Evolutionary conservation across 2,329 filamentous ascomycete species (phyloP), one percentile per base, ranked within the genome.

Genomic region (Plectosphaerella sp.): DNA sequence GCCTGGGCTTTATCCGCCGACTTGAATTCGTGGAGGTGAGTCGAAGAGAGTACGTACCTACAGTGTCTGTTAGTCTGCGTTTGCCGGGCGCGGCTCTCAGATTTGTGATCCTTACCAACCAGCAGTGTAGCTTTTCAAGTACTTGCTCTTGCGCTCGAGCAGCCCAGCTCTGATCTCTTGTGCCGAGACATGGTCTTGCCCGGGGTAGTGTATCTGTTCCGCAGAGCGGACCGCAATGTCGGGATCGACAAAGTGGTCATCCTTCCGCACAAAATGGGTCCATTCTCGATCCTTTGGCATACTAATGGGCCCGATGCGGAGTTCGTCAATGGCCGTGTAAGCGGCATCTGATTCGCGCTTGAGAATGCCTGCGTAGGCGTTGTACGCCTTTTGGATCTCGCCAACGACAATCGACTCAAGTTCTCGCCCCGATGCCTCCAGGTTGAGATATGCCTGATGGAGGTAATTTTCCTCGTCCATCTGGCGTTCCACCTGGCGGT

Each of bases 1-100:
- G 89, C 87, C 70, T 94, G 90, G 54, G 83, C 88, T 67, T 93
- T 92, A 72, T 97, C 93, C 59, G 91, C 91, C n/a, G 91, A 96
- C 69, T 96, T 97, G 81, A 97, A 99, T 72, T 99, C 94, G 73
- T 99, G 94, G 20, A 99, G 80, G 71, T 99, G 94, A 52, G 94
- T 97, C 15, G 94, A 90, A 61, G 94, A 96, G 60, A 99, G 77
- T 47, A 97, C 91, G 69, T 97, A 97, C 90, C 89, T 94, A 60
- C 14, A 15, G 24, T n/a, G 16, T 24, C 52, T 28, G 51, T 39
- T 18, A 47, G 25, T 46, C 35, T 16, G 4, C 33, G 16, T 2
- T 14, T 15, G 18, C 9, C 36, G 1, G 9, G 28, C 3, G 28
- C 28, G 28, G 28, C 3, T 33, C 28, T 33, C 28, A 33, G 11